Evolutionary conservation across 345 rosid genomes (phyloP).

Genomic region (Kernera saxatilis): DNA sequence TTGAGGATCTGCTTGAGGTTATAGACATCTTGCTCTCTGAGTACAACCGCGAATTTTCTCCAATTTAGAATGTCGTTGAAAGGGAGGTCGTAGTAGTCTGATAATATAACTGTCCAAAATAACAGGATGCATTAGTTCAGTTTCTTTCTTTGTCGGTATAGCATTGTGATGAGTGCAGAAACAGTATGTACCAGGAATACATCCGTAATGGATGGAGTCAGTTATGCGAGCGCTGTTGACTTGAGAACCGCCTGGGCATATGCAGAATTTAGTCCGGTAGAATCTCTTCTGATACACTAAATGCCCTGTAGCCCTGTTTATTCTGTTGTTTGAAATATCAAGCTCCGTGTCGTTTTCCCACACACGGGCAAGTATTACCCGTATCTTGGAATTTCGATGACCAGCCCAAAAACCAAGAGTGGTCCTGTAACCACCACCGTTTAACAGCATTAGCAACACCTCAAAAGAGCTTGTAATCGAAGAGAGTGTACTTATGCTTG

Average conservation of each 20-base stretch:
- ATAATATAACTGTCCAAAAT: constrained; percentile 66
- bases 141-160: background rate
- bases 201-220: constrained; percentile 96
- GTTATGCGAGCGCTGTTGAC: constrained; percentile 96
- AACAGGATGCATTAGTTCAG: background rate
- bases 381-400: constrained; percentile 85
- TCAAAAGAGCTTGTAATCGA: background rate
- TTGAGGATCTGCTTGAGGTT: constrained; percentile 73
- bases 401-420: constrained; percentile 97
- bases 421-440: constrained; percentile 54
- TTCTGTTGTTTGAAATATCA: constrained; percentile 81
- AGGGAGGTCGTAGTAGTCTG: constrained; percentile 85
- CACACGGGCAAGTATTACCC: constrained; percentile 88
- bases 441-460: constrained; percentile 2
- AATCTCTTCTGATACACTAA: constrained; percentile 87
- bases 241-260: constrained; percentile 99
- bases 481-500: background rate
- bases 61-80: constrained; percentile 84
- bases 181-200: constrained; percentile 74
- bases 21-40: constrained; percentile 67
- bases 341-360: constrained; percentile 98
- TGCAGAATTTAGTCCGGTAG: constrained; percentile 80
- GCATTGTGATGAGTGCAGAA: background rate
- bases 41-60: constrained; percentile 69
- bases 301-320: constrained; percentile 77